Percentiles rank a stretch among this genome's conserved stretches.
phyloP scores from a whole-genome alignment of 192 early-diverging fungal species.

The Linnemannia hyalina region DNA sequence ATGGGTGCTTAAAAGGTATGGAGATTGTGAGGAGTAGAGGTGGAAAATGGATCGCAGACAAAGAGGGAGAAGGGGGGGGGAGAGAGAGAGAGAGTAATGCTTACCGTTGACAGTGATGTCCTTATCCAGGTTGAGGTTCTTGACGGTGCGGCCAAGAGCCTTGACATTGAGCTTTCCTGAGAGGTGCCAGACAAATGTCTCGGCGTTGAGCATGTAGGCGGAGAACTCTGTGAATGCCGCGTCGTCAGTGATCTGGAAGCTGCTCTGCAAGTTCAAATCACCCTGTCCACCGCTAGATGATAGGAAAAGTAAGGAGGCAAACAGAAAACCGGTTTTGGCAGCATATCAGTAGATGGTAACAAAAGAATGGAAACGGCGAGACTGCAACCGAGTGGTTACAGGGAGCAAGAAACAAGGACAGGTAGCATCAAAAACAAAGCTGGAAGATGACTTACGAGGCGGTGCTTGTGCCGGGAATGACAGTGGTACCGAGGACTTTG shows the following conservation, averaged over 20 bases:
- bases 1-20: too few relatives aligned
- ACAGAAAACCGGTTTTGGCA: not conserved
- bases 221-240: slow-evolving; percentile 61
- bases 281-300: slow-evolving; percentile 26
- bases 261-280: slow-evolving; percentile 17
- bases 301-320: not conserved
- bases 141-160: slow-evolving; percentile 58
- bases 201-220: slow-evolving; percentile 61
- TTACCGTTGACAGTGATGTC: slow-evolving; percentile 62
- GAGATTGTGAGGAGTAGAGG: too few relatives aligned
- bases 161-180: slow-evolving; percentile 58
- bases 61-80: too few relatives aligned
- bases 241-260: slow-evolving; percentile 56
- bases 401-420: not conserved
- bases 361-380: not conserved
- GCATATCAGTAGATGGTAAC: too few relatives aligned
- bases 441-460: slow-evolving; percentile 9
- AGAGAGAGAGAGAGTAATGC: not conserved
- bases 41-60: too few relatives aligned
- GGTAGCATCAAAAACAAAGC: not conserved
- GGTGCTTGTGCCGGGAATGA: slow-evolving; percentile 3
- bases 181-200: slow-evolving; percentile 63
- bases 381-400: too few relatives aligned
- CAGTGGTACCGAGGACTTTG: slow-evolving; percentile 21
- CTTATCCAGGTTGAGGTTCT: slow-evolving; percentile 62